phyloP scores from a whole-genome alignment of 257 asterid genomes.

The Catharanthus roseus region DNA sequence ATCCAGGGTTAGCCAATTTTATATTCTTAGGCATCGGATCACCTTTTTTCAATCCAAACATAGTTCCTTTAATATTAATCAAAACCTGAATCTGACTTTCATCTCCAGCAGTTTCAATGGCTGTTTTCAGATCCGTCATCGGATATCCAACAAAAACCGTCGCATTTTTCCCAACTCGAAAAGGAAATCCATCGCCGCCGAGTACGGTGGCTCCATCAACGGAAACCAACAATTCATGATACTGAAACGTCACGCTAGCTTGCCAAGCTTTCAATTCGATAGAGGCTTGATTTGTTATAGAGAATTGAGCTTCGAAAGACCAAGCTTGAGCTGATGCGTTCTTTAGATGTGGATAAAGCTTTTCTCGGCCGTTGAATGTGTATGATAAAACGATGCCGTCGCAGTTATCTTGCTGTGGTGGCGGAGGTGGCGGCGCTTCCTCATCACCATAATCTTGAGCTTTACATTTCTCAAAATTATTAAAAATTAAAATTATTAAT shows the following conservation, averaged over 20 bases:
- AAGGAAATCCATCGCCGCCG: slow-evolving; percentile 53
- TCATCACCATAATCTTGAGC: slow-evolving; percentile 49
- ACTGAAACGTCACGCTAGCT: slow-evolving; percentile 55
- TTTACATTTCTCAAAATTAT: slow-evolving; percentile 4
- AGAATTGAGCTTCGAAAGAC: slow-evolving; percentile 51
- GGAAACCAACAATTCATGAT: slow-evolving; percentile 66
- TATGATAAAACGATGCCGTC: slow-evolving; percentile 63
- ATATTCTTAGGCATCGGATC: slow-evolving; percentile 75
- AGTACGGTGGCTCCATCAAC: slow-evolving; percentile 65
- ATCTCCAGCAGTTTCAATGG: slow-evolving; percentile 87
- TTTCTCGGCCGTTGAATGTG: slow-evolving; percentile 60
- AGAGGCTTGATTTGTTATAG: slow-evolving; percentile 53
- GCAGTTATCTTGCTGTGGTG: slow-evolving; percentile 42
- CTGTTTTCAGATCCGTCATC: slow-evolving; percentile 65
- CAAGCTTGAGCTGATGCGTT: slow-evolving; percentile 82
- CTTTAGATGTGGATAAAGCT: slow-evolving; percentile 60
- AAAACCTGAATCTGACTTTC: slow-evolving; percentile 53
- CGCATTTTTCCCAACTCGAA: slow-evolving; percentile 56
- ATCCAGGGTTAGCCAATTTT: slow-evolving; percentile 66
- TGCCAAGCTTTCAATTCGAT: slow-evolving; percentile 71
- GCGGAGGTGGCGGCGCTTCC: slow-evolving; percentile 34
- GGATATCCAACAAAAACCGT: slow-evolving; percentile 67
- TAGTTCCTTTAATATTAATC: slow-evolving; percentile 60
- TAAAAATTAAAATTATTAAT: slow-evolving; percentile 26
- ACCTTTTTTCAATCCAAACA: slow-evolving; percentile 49